Conservation (phyloP, 164 flowering plant genomes). For the Protea cynaroides region DNA sequence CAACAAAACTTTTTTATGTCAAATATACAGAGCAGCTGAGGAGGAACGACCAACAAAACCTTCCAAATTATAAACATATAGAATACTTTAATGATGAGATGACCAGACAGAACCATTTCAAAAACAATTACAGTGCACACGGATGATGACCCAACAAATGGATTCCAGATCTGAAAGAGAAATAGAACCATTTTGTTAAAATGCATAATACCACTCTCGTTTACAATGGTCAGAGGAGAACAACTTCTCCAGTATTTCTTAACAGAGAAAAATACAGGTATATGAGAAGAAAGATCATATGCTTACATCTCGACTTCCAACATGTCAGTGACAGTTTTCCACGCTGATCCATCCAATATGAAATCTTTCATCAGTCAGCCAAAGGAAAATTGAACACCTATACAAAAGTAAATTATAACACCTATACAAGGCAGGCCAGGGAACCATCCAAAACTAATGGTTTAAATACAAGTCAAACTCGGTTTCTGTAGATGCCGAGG, state of each 20-base stretch:
- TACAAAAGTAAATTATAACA: neutral
- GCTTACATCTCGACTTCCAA: conserved; percentile 1
- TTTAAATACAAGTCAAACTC: conserved; percentile 2
- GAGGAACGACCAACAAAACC: neutral
- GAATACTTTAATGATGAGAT: neutral
- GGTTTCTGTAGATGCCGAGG: conserved; percentile 10
- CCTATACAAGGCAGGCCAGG: conserved; percentile 4
- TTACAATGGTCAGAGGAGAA: neutral
- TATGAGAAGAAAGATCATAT: neutral
- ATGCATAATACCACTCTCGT: neutral
- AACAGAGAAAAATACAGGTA: neutral
- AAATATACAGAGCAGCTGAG: neutral
- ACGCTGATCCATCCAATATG: conserved; percentile 6
- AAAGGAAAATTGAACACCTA: neutral
- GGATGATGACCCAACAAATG: neutral
- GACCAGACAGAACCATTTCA: neutral
- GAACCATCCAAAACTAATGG: neutral
- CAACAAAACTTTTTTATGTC: neutral
- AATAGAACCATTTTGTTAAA: neutral
- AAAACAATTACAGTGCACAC: neutral
- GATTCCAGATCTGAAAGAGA: neutral
- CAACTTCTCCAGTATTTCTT: neutral
- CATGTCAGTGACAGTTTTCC: neutral
- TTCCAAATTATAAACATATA: neutral
- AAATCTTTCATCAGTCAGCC: neutral